phyloP scores from a whole-genome alignment of 495 filamentous ascomycete genomes.

The Tuber brumale region DNA sequence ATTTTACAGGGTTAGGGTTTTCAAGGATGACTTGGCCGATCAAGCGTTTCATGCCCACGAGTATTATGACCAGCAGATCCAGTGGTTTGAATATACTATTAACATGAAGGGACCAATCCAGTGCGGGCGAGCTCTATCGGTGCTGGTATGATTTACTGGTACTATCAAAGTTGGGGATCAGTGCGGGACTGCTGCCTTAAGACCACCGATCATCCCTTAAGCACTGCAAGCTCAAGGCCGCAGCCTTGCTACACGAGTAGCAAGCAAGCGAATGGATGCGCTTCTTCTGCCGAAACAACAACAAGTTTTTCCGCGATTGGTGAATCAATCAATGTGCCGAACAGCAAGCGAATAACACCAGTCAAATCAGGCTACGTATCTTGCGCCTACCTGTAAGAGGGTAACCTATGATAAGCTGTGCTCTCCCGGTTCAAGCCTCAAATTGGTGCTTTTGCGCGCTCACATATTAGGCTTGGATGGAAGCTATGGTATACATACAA shows the following conservation, averaged over 20 bases:
- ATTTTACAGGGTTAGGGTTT: neutral
- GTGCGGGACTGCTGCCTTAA: neutral
- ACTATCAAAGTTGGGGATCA: neutral
- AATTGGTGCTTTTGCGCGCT: neutral
- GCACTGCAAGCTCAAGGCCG: neutral
- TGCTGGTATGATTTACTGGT: neutral
- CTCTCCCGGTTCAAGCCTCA: neutral
- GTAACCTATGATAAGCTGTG: neutral
- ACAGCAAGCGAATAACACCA: neutral
- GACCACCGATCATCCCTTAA: neutral
- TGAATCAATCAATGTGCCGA: neutral
- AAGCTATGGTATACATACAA: neutral
- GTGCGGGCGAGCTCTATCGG: no score
- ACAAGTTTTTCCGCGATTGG: neutral
- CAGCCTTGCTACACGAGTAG: neutral
- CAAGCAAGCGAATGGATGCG: neutral
- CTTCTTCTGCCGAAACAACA: neutral
- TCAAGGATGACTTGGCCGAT: neutral
- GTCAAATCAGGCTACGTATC: constrained; percentile 6
- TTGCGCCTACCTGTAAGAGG: neutral
- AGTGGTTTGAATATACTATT: neutral
- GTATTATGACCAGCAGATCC: neutral
- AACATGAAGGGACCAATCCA: neutral
- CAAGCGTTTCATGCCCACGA: neutral
- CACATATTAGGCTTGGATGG: neutral